These are phyloP conservation scores for Pyracantha coccinea DNA, from an alignment of 331 rosid genomes.

Conservation along the genomic window DNA sequence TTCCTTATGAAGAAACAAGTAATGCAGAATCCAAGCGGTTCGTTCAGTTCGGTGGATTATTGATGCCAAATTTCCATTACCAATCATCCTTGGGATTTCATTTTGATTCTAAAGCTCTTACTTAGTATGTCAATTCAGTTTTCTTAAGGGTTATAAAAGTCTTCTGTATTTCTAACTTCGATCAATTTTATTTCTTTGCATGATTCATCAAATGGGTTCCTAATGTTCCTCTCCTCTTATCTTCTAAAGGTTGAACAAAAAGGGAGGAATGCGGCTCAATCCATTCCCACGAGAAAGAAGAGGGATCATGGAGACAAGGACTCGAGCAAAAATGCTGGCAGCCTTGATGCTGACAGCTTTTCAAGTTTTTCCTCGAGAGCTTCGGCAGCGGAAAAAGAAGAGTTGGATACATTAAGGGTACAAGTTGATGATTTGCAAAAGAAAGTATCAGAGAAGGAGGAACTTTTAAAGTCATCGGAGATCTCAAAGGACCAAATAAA, in stretches of 20 bases:
- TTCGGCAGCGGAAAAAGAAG: conserved; percentile 61
- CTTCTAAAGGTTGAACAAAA: conserved; percentile 42
- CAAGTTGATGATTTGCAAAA: conserved; percentile 71
- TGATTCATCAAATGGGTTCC: not conserved
- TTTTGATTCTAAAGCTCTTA: not conserved
- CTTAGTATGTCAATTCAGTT: not conserved
- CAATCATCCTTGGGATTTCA: not conserved
- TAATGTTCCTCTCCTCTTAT: conserved; percentile 11
- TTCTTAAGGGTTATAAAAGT: not conserved
- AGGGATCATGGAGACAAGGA: conserved; percentile 54
- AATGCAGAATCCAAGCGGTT: not conserved
- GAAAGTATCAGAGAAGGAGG: conserved; percentile 68
- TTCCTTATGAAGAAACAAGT: not conserved
- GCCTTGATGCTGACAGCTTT: conserved; percentile 47
- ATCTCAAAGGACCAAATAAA: conserved; percentile 44
- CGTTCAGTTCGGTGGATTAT: not conserved
- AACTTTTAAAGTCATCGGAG: conserved; percentile 64
- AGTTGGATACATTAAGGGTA: conserved; percentile 48
- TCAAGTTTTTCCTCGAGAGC: conserved; percentile 51
- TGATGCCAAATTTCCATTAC: not conserved
- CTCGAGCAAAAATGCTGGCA: conserved; percentile 33
- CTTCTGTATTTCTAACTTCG: not conserved
- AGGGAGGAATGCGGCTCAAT: conserved; percentile 52
- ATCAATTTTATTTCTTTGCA: not conserved
- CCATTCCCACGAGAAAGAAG: conserved; percentile 54